Conservation (phyloP, 371 early-diverging fungal species). For the Gilbertella persicaria region DNA sequence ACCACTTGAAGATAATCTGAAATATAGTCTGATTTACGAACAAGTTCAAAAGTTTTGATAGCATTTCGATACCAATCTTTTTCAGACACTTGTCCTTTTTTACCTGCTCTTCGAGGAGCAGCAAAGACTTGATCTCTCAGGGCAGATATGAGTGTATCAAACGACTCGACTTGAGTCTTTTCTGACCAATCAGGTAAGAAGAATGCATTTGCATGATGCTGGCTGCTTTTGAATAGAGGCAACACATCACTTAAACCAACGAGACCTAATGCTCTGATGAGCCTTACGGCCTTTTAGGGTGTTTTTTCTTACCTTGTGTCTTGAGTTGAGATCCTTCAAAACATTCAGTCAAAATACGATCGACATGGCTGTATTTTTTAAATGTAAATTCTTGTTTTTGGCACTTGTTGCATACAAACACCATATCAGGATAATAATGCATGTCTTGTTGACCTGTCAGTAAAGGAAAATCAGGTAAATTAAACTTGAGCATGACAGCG, state of each 20-base stretch:
- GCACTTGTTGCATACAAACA: slow-evolving; percentile 55
- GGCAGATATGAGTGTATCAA: slow-evolving; percentile 27
- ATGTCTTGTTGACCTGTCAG: slow-evolving; percentile 29
- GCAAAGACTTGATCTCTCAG: slow-evolving; percentile 55
- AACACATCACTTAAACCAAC: slow-evolving; percentile 29
- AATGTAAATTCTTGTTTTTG: slow-evolving; percentile 32
- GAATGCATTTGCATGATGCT: slow-evolving; percentile 31
- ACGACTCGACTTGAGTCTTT: slow-evolving; percentile 28
- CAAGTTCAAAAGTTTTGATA: slow-evolving; percentile 38
- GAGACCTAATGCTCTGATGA: slow-evolving; percentile 23
- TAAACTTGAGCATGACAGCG: slow-evolving; percentile 55
- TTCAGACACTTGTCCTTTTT: slow-evolving; percentile 54
- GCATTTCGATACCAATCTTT: slow-evolving; percentile 53
- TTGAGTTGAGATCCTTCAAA: slow-evolving; percentile 48
- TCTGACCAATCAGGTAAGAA: slow-evolving; percentile 18
- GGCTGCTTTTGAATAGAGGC: slow-evolving; percentile 18
- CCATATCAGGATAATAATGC: slow-evolving; percentile 46
- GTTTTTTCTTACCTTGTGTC: slow-evolving; percentile 33
- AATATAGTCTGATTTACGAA: slow-evolving; percentile 47
- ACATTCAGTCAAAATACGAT: slow-evolving; percentile 17
- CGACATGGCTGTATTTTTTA: slow-evolving; percentile 23
- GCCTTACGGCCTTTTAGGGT: too few relatives aligned
- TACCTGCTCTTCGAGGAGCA: slow-evolving; percentile 46
- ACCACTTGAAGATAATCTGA: slow-evolving; percentile 30
- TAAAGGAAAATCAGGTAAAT: slow-evolving; percentile 48